phyloP scores from a whole-genome alignment of 306 rosid genomes.

The Parietaria judaica region DNA sequence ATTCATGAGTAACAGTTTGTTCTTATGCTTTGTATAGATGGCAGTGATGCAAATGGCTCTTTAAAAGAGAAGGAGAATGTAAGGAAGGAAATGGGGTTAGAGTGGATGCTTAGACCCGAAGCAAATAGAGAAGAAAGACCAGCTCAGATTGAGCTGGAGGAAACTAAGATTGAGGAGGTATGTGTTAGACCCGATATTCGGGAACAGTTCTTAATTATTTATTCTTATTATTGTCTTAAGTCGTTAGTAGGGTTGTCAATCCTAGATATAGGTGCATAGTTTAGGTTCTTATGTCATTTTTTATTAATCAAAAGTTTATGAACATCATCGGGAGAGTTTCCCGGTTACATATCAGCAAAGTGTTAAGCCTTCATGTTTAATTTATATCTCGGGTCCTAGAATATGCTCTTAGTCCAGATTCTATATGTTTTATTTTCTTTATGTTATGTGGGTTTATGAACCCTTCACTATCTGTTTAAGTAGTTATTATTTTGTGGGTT shows the following conservation, averaged over 20 bases:
- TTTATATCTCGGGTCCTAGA: no score
- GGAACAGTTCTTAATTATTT: no score
- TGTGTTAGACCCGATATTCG: background rate
- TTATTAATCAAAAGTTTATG: no score
- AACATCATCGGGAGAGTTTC: no score
- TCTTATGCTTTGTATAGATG: constrained; percentile 14
- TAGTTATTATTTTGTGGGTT: constrained; percentile 2
- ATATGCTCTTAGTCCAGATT: no score
- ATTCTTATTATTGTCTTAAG: background rate
- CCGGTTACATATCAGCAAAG: no score
- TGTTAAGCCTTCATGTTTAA: no score
- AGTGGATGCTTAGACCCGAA: constrained; percentile 90
- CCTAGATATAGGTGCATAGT: no score
- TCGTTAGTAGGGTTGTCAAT: background rate
- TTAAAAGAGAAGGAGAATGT: constrained; percentile 41
- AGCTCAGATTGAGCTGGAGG: constrained; percentile 32
- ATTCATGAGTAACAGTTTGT: background rate
- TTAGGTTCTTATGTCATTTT: no score
- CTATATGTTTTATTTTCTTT: background rate
- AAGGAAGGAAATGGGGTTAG: constrained; percentile 79
- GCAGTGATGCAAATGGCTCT: constrained; percentile 14
- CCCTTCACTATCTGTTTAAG: constrained; percentile 1
- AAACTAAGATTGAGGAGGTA: constrained; percentile 54
- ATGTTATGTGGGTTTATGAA: background rate
- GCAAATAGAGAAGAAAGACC: constrained; percentile 31